Evolutionary conservation across 495 filamentous ascomycete species (phyloP).

Genomic region (Aspergillus sclerotiicarbonarius): DNA sequence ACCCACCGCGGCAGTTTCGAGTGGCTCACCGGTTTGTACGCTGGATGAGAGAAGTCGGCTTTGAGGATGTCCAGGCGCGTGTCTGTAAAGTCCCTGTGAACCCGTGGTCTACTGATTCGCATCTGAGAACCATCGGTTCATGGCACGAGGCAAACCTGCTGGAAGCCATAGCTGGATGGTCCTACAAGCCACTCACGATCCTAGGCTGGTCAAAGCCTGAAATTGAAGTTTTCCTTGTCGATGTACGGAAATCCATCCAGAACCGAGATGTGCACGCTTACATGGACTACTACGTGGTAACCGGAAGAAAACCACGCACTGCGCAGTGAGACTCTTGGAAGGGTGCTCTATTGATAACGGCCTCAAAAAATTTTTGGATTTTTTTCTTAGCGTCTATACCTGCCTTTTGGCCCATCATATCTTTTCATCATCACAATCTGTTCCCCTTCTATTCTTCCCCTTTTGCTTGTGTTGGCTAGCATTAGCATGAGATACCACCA

Average conservation of each 20-base stretch:
- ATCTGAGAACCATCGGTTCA: conserved; percentile 47
- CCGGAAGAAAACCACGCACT: conserved; percentile 50
- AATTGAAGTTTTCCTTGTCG: conserved; percentile 58
- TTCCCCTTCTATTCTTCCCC: conserved; percentile 3
- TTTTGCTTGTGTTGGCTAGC: conserved; percentile 11
- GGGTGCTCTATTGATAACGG: neutral
- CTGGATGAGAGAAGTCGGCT: conserved; percentile 61
- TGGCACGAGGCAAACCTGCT: conserved; percentile 44
- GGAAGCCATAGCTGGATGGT: conserved; percentile 44
- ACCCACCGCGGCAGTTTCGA: conserved; percentile 50
- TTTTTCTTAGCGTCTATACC: neutral
- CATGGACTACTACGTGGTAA: conserved; percentile 52
- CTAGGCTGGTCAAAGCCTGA: conserved; percentile 49
- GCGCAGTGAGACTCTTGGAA: conserved; percentile 15
- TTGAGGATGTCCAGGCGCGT: conserved; percentile 59
- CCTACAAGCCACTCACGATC: conserved; percentile 43
- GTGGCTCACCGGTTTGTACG: conserved; percentile 51
- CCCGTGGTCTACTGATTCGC: conserved; percentile 57
- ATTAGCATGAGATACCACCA: conserved; percentile 40
- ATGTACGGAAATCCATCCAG: conserved; percentile 54
- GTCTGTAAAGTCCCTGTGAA: conserved; percentile 58
- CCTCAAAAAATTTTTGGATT: conserved; percentile 5
- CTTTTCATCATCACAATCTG: conserved; percentile 1
- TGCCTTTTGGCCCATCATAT: conserved; percentile 1
- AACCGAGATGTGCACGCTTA: conserved; percentile 56